These are phyloP conservation scores for Ophiosphaerella korrae DNA, from an alignment of 2,329 filamentous ascomycete genomes.

Conservation along the genomic window DNA sequence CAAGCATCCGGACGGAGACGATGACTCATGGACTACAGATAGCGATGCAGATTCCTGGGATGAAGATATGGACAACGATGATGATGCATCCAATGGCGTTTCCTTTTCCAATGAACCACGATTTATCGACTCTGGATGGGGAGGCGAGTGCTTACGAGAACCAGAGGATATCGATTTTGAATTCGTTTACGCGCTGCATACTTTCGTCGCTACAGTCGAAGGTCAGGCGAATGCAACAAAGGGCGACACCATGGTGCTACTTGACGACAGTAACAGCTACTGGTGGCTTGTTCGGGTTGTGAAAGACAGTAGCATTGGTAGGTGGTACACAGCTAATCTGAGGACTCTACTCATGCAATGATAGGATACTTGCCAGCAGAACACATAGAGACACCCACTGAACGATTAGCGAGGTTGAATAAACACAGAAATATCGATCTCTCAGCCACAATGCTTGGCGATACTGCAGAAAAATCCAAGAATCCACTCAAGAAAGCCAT, in stretches of 20 bases:
- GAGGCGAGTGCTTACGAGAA: conserved; percentile 83
- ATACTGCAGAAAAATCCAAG: conserved; percentile 78
- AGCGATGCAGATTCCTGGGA: conserved; percentile 47
- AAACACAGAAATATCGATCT: conserved; percentile 97
- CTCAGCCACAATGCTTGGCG: conserved; percentile 72
- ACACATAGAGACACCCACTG: conserved; percentile 97
- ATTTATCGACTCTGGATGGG: conserved; percentile 75
- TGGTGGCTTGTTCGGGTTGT: conserved; percentile 99
- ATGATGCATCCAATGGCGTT: conserved; percentile 68
- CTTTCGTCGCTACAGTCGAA: conserved; percentile 96
- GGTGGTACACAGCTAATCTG: conserved; percentile 20
- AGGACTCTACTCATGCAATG: conserved; percentile 3
- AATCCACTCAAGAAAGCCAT: conserved; percentile 85
- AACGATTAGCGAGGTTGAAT: conserved; percentile 89
- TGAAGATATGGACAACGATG: conserved; percentile 39
- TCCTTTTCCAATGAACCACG: conserved; percentile 62
- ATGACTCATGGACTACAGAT: conserved; percentile 44
- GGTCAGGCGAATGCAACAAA: conserved; percentile 98
- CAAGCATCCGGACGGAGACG: conserved; percentile 14
- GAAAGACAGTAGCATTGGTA: conserved; percentile 93
- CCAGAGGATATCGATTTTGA: conserved; percentile 99
- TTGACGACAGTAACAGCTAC: conserved; percentile 99
- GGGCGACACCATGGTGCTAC: conserved; percentile 96
- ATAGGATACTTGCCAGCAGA: conserved; percentile 95
- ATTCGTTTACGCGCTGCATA: conserved; percentile 97